Conservation (phyloP, 148 eudicot genomes). For the Rhododendron griersonianum region DNA sequence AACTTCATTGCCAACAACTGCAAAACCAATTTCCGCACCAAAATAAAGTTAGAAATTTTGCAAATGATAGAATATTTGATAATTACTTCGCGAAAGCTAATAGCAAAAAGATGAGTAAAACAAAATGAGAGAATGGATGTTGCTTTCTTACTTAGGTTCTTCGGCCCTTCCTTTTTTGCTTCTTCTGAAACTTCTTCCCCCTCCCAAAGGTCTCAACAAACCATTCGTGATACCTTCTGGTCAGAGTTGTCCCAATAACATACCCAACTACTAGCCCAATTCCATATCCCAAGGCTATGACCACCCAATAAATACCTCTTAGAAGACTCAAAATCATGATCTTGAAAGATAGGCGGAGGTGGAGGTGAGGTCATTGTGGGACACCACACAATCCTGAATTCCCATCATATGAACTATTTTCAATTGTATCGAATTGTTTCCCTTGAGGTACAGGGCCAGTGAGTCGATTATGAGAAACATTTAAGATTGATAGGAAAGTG, state of each 20-base stretch:
- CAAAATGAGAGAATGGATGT: background rate
- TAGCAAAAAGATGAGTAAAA: background rate
- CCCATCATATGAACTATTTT: slow-evolving; percentile 21
- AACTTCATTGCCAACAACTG: background rate
- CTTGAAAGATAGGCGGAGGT: background rate
- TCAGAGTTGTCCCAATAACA: background rate
- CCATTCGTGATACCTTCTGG: background rate
- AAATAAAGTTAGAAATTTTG: background rate
- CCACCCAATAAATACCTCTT: background rate
- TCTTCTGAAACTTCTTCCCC: background rate
- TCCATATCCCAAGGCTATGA: background rate
- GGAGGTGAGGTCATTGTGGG: background rate
- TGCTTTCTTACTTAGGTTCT: background rate
- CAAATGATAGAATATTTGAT: background rate
- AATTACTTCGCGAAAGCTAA: background rate
- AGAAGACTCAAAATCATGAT: background rate
- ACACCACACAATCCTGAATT: slow-evolving; percentile 27
- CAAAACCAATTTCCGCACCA: background rate
- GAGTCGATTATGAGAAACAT: slow-evolving; percentile 20
- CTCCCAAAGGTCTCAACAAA: background rate
- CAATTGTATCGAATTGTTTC: background rate
- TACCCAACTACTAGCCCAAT: background rate
- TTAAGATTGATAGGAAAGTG: too few species aligned
- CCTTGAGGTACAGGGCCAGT: slow-evolving; percentile 2
- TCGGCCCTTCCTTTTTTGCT: background rate